phyloP scores from a whole-genome alignment of 2,329 filamentous ascomycete genomes.

The Venturia nashicola region DNA sequence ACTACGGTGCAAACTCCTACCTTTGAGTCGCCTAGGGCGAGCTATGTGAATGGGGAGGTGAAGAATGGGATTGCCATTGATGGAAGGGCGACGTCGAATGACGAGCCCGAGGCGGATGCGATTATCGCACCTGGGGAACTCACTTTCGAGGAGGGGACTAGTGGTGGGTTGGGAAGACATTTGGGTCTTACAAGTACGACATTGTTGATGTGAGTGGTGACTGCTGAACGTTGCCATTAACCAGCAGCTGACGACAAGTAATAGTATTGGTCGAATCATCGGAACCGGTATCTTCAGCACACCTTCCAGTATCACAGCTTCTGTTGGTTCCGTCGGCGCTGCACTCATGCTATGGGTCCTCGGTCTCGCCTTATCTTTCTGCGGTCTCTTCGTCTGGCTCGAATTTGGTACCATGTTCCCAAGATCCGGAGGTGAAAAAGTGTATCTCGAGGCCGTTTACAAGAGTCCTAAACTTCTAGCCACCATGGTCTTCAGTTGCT shows the following conservation, averaged over 20 bases:
- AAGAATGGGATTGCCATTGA: not conserved
- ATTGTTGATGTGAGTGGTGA: not conserved
- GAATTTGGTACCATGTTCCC: constrained; percentile 9
- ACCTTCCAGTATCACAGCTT: constrained; percentile 4
- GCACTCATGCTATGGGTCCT: constrained; percentile 9
- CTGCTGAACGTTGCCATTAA: not conserved
- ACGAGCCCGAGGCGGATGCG: not conserved
- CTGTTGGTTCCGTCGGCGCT: constrained; percentile 6
- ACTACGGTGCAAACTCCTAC: not conserved
- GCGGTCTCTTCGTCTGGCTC: constrained; percentile 3
- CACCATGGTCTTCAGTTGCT: not conserved
- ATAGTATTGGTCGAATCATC: not conserved
- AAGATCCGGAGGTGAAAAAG: not conserved
- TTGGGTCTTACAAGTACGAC: not conserved
- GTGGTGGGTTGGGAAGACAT: not conserved
- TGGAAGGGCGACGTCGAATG: not conserved
- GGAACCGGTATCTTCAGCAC: constrained; percentile 10
- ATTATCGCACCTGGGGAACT: constrained; percentile 1
- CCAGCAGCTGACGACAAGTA: not conserved
- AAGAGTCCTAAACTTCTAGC: constrained; percentile 4
- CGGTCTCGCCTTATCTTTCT: constrained; percentile 3
- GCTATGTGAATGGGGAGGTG: not conserved
- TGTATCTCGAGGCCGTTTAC: constrained; percentile 8
- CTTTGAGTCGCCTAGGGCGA: not conserved
- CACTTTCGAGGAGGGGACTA: constrained; percentile 1